Evolutionary conservation across 768 basidiomycete species (phyloP), one percentile per base, ranked within the genome.

Genomic region (Melanogaster broomeanus): DNA sequence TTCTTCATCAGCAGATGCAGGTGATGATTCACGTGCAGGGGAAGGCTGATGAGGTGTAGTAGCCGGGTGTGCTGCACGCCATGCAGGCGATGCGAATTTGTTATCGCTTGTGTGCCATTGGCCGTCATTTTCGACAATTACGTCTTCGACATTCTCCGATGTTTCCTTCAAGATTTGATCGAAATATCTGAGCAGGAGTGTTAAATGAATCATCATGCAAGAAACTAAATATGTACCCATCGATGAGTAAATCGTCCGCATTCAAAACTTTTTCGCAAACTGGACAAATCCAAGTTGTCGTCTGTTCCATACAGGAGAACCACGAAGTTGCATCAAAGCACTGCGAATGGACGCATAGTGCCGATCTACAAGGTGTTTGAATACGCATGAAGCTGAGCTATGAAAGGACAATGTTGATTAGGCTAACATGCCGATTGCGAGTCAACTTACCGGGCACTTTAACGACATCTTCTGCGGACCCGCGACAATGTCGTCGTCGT

Each of bases 291-390:
- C 91, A 99, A 27, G 93, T 94, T 2, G 96, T 97, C 9, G 94
- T 98, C 72, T 92, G 87, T 63, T 96, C 91, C 84, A 97, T 98
- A 66, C 96, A 84, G 5, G 87, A 87, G 63, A 88, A 92, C 94
- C 94, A 99, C 35, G 90, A 92, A 16, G 78, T 79, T 0, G 94
- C 94, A 69, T 99, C 97, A 70, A 98, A 99, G 67, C 97, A 99
- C 60, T 94, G 90, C 7, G 90, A 74, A 69, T 98, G 97, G 33
- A 89, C 84, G 63, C 97, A 98, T 52, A 78, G 76, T n/a, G 74
- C 78, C 1, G 97, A 95, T 27, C 96, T 89, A 66, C 90, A 86
- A 8, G 97, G 96, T 0, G 81, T 87, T 30, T 71, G 75, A 49
- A 99, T 84, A 6, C 95, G 89, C 68, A 86, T 82, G 67, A 89